phyloP scores from a whole-genome alignment of 2,329 filamentous ascomycete species.

The Emmonsiellopsis sp. region DNA sequence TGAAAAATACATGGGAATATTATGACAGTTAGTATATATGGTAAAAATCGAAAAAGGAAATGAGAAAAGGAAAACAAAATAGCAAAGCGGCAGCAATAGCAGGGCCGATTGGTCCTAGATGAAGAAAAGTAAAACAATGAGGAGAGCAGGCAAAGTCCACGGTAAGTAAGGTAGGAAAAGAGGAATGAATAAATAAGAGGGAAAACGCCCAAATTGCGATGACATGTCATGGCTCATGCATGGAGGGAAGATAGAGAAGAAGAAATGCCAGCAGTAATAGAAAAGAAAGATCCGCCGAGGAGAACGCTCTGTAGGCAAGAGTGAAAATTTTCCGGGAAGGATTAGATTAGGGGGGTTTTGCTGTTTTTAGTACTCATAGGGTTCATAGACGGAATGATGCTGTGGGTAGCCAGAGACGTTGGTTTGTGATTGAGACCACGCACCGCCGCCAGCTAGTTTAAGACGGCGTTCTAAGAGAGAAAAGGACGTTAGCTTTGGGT shows the following conservation, averaged over 20 bases:
- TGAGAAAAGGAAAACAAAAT: constrained; percentile 5
- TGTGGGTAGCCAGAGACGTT: constrained; percentile 18
- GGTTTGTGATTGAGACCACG: constrained; percentile 18
- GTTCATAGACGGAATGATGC: constrained; percentile 22
- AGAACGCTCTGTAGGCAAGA: background rate
- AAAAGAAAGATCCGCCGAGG: background rate
- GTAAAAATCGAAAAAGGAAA: background rate
- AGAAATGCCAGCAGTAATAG: background rate
- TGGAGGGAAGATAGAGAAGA: background rate
- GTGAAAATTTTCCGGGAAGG: background rate
- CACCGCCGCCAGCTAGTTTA: constrained; percentile 14
- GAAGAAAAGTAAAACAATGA: background rate
- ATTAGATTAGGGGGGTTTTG: background rate
- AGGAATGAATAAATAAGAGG: background rate
- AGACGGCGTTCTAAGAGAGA: constrained; percentile 27
- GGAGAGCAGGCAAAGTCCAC: background rate
- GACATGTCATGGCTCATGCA: constrained; percentile 3
- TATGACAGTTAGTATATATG: background rate
- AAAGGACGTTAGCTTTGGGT: constrained; percentile 6
- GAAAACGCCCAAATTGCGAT: constrained; percentile 1
- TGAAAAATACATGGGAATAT: background rate
- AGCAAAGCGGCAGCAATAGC: background rate
- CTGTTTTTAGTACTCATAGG: constrained; percentile 26
- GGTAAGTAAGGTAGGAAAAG: background rate
- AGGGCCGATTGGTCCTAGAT: background rate